phyloP scores from a whole-genome alignment of 805 yeast genomes.

The Starmerella vitae region DNA sequence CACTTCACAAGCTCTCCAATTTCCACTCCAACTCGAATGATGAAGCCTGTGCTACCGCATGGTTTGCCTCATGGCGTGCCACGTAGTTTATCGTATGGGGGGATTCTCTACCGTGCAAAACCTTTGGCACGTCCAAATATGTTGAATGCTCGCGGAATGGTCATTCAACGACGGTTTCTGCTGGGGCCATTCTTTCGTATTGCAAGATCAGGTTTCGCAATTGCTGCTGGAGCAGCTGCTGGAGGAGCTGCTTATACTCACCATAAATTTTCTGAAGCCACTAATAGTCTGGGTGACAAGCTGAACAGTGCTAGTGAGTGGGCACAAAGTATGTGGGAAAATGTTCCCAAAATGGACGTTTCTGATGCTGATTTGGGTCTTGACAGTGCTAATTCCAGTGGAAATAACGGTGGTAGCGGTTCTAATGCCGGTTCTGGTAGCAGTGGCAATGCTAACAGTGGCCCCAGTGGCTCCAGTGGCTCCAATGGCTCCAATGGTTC shows the following conservation, averaged over 20 bases:
- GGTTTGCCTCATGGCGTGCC: neutral
- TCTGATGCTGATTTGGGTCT: neutral
- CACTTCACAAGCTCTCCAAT: too few relatives aligned
- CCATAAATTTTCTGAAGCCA: slow-evolving; percentile 82
- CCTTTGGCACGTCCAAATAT: neutral
- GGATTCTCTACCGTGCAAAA: neutral
- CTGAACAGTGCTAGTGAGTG: slow-evolving; percentile 46
- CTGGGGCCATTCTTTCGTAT: slow-evolving; percentile 20
- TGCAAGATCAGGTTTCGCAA: slow-evolving; percentile 37
- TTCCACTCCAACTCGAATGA: too few relatives aligned
- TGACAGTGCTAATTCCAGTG: neutral
- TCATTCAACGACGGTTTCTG: slow-evolving; percentile 18
- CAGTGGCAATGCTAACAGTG: slow-evolving; percentile 1
- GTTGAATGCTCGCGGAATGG: slow-evolving; percentile 10
- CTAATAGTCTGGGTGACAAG: slow-evolving; percentile 54
- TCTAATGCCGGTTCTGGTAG: slow-evolving; percentile 1
- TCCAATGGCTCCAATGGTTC: neutral
- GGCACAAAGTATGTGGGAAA: slow-evolving; percentile 27
- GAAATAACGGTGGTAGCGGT: neutral
- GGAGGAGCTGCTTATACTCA: slow-evolving; percentile 91
- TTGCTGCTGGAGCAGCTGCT: slow-evolving; percentile 74
- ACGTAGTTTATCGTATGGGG: too few relatives aligned
- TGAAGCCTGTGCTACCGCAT: neutral
- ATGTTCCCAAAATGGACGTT: slow-evolving; percentile 10
- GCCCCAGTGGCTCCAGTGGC: slow-evolving; percentile 2